Evolutionary conservation across 495 filamentous ascomycete species (phyloP).

Genomic region (Trichodelitschia bisporula): DNA sequence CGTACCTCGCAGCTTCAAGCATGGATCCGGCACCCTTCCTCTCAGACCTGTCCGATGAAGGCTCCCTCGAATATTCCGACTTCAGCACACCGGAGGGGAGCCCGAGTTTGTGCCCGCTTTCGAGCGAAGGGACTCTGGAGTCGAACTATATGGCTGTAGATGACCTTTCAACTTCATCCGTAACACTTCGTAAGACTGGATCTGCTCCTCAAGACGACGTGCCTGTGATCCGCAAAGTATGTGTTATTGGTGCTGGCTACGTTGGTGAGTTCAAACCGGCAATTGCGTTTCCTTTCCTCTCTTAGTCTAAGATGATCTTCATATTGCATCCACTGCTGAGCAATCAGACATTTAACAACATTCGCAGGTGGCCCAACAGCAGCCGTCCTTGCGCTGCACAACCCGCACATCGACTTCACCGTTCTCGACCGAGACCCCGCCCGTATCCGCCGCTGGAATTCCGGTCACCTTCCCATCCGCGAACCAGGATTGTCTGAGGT

Average conservation of each 20-base stretch:
- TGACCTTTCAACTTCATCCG: too few species aligned
- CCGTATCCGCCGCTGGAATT: conserved; percentile 52
- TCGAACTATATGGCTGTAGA: too few species aligned
- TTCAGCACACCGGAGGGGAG: too few species aligned
- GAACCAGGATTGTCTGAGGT: conserved; percentile 48
- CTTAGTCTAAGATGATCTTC: conserved; percentile 1
- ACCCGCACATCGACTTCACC: conserved; percentile 38
- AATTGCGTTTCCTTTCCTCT: background rate
- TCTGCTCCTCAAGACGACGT: too few species aligned
- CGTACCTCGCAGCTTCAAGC: too few species aligned
- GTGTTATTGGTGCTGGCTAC: conserved; percentile 39
- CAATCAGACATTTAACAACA: background rate
- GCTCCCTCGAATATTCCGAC: too few species aligned
- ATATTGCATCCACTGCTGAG: conserved; percentile 1
- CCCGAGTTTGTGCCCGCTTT: too few species aligned
- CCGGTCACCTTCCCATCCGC: conserved; percentile 47
- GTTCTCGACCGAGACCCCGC: conserved; percentile 43
- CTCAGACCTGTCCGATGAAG: too few species aligned
- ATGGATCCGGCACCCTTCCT: too few species aligned
- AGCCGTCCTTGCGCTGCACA: conserved; percentile 47
- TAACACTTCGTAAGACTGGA: too few species aligned
- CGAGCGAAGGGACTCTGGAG: too few species aligned
- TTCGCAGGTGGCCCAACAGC: conserved; percentile 45
- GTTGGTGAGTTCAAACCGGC: conserved; percentile 18
- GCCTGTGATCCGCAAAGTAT: conserved; percentile 26